Evolutionary conservation across 225 moss, liverwort and hornwort species (phyloP).

Genomic region (Polytrichum commune): DNA sequence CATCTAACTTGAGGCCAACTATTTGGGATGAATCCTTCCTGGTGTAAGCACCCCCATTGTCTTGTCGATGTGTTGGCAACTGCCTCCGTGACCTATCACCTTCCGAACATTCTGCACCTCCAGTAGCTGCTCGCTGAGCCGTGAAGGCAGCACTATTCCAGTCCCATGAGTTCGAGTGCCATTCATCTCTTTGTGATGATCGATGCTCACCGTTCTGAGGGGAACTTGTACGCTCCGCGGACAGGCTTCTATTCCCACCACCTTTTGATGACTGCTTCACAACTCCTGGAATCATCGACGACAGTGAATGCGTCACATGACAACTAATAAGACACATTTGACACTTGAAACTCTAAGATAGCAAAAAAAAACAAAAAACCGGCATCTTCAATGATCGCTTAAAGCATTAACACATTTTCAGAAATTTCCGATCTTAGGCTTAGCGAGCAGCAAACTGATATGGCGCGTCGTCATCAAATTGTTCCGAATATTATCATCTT

Average conservation of each 20-base stretch:
- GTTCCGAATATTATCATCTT: too few species aligned
- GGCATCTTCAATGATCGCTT: too few species aligned
- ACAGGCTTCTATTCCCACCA: conserved; percentile 29
- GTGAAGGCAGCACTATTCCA: conserved; percentile 60
- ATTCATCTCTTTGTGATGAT: conserved; percentile 43
- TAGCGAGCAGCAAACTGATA: too few species aligned
- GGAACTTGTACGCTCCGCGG: conserved; percentile 23
- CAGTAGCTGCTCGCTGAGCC: conserved; percentile 50
- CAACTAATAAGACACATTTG: too few species aligned
- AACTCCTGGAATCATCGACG: conserved; percentile 15
- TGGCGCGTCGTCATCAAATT: too few species aligned
- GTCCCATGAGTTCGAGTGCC: conserved; percentile 74
- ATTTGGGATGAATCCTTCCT: conserved; percentile 18
- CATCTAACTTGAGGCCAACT: conserved; percentile 33
- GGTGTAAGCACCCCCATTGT: conserved; percentile 22
- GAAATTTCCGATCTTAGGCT: too few species aligned
- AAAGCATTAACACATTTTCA: too few species aligned
- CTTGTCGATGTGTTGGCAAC: neutral
- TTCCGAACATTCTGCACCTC: conserved; percentile 17
- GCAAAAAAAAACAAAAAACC: too few species aligned
- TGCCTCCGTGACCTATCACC: conserved; percentile 26
- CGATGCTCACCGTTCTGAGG: conserved; percentile 14
- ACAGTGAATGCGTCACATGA: too few species aligned
- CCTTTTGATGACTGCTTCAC: conserved; percentile 24
- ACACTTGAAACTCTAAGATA: too few species aligned